Evolutionary conservation across 1,139 yeast genomes (phyloP).

Genomic region (Pichia kudriavzevii): DNA sequence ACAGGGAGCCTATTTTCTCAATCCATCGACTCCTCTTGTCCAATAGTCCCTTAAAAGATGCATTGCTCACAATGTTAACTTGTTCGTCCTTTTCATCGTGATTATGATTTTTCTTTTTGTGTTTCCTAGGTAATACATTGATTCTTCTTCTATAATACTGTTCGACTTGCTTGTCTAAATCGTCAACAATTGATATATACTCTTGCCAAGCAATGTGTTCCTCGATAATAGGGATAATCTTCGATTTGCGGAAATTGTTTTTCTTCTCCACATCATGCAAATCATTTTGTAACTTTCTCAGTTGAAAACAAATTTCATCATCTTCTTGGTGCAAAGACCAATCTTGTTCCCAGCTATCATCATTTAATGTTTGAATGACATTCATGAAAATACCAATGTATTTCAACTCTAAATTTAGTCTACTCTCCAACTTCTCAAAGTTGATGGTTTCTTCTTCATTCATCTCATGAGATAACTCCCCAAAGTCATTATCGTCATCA

Average conservation of each 20-base stretch:
- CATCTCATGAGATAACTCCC: constrained; percentile 10
- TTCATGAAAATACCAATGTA: constrained; percentile 88
- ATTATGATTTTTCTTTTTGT: too few relatives aligned
- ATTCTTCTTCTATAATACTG: constrained; percentile 84
- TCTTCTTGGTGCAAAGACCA: constrained; percentile 86
- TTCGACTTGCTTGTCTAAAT: constrained; percentile 92
- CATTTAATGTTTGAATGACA: constrained; percentile 32
- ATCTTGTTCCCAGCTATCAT: constrained; percentile 44
- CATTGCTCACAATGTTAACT: constrained; percentile 47
- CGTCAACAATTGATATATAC: constrained; percentile 81
- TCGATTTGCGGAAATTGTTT: constrained; percentile 62
- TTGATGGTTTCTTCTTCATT: constrained; percentile 35
- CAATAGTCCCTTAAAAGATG: constrained; percentile 68
- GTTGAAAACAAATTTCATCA: constrained; percentile 86
- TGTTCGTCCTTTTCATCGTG: constrained; percentile 24
- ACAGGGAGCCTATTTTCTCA: constrained; percentile 77
- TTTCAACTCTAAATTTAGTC: constrained; percentile 78
- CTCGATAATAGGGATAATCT: constrained; percentile 67
- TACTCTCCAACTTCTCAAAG: constrained; percentile 75
- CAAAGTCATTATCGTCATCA: constrained; percentile 21
- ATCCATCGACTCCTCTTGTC: constrained; percentile 91
- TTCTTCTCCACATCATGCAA: constrained; percentile 52
- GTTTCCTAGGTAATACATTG: constrained; percentile 55
- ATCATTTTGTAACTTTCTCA: constrained; percentile 64
- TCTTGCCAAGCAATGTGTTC: constrained; percentile 95